phyloP scores from a whole-genome alignment of 1,284 basidiomycete genomes.

The Sparassis latifolia region DNA sequence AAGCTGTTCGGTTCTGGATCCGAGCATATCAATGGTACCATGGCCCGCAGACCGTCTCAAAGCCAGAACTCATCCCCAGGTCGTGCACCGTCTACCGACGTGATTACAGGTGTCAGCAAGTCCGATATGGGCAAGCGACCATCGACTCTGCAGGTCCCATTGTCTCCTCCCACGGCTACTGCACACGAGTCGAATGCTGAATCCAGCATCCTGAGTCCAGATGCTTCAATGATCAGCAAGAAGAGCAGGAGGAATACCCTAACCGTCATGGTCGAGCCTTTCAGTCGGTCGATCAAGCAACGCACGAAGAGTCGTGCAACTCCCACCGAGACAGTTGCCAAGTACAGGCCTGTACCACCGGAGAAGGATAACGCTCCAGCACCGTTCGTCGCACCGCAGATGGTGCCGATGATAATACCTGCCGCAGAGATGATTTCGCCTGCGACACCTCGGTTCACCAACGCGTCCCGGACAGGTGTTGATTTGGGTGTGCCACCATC shows the following conservation, averaged over 20 bases:
- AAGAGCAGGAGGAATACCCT: conserved; percentile 64
- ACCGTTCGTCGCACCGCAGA: conserved; percentile 7
- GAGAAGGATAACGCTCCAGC: conserved; percentile 15
- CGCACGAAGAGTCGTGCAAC: conserved; percentile 33
- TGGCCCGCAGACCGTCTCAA: conserved; percentile 38
- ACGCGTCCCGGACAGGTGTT: conserved; percentile 18
- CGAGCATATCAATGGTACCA: conserved; percentile 17
- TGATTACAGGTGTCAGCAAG: conserved; percentile 17
- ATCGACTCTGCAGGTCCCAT: conserved; percentile 29
- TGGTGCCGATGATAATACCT: conserved; percentile 5
- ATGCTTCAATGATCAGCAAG: conserved; percentile 36
- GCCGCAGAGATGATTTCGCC: conserved; percentile 17
- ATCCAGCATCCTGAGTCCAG: conserved; percentile 29
- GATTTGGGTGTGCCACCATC: conserved; percentile 6
- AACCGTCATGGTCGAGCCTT: conserved; percentile 76
- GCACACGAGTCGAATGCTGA: conserved; percentile 17
- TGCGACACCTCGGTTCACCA: conserved; percentile 18
- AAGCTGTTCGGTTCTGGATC: conserved; percentile 44
- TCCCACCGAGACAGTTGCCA: conserved; percentile 25
- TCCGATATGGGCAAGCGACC: conserved; percentile 23
- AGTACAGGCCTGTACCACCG: conserved; percentile 29
- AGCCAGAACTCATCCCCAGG: conserved; percentile 23
- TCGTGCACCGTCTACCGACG: conserved; percentile 17
- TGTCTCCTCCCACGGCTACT: conserved; percentile 13
- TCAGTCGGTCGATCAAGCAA: conserved; percentile 53